Percentiles rank a stretch among this genome's conserved stretches.
These are phyloP conservation scores for Linum tenue DNA, from an alignment of 345 rosid species.

Conservation along the genomic window DNA sequence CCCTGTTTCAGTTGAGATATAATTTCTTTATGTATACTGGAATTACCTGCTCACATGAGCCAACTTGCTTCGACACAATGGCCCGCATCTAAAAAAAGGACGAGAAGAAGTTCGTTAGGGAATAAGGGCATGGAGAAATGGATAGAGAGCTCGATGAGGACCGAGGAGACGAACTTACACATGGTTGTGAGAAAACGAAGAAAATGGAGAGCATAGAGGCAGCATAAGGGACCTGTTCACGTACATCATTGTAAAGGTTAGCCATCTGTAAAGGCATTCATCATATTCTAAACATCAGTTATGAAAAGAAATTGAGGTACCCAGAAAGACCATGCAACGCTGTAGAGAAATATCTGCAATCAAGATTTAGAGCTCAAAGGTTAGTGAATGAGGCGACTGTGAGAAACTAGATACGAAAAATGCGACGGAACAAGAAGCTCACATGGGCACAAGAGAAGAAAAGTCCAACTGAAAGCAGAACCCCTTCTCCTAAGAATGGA, in stretches of 20 bases:
- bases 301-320: slow-evolving; percentile 24
- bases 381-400: not conserved
- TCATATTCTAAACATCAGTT: no score
- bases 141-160: not conserved
- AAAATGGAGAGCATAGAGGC: slow-evolving; percentile 55
- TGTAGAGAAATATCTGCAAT: slow-evolving; percentile 67
- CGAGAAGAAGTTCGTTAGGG: not conserved
- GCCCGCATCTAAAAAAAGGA: slow-evolving; percentile 53
- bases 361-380: slow-evolving; percentile 11
- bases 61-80: slow-evolving; percentile 83
- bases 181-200: slow-evolving; percentile 57
- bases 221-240: slow-evolving; percentile 65
- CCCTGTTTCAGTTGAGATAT: not conserved
- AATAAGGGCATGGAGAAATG: not conserved
- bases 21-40: not conserved
- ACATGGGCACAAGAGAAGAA: slow-evolving; percentile 66
- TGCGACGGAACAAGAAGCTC: slow-evolving; percentile 16
- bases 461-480: slow-evolving; percentile 66
- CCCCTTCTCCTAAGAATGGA: slow-evolving; percentile 66
- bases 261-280: slow-evolving; percentile 6
- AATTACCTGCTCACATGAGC: slow-evolving; percentile 67
- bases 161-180: slow-evolving; percentile 44
- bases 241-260: slow-evolving; percentile 15
- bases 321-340: slow-evolving; percentile 82
- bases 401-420: not conserved